These are phyloP conservation scores for Coniochaeta sp. DNA, from an alignment of 2,329 filamentous ascomycete genomes.

Conservation along the genomic window DNA sequence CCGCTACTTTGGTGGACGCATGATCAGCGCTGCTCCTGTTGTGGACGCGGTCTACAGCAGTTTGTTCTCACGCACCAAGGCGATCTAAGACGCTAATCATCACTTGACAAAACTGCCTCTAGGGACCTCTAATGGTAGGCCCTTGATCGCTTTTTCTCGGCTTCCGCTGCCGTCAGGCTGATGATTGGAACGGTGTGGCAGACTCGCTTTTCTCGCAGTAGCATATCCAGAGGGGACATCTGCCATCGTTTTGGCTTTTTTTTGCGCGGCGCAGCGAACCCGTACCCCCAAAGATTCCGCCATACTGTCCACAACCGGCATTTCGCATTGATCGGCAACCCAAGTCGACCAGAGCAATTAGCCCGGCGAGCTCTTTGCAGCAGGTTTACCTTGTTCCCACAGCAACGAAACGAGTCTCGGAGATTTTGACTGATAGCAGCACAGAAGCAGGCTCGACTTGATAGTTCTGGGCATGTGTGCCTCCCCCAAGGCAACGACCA, in stretches of 20 bases:
- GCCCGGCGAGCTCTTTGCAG: neutral
- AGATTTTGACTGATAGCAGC: neutral
- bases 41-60: conserved; percentile 98
- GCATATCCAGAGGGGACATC: neutral
- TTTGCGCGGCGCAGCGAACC: no score
- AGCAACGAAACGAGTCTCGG: neutral
- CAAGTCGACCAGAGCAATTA: neutral
- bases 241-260: neutral
- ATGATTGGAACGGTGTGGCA: neutral
- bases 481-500: neutral
- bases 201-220: neutral
- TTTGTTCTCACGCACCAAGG: conserved; percentile 81
- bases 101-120: conserved; percentile 31
- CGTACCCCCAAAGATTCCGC: no score
- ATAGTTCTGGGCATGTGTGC: neutral
- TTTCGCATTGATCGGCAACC: neutral
- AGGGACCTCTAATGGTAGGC: conserved; percentile 30
- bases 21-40: conserved; percentile 91
- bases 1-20: conserved; percentile 85
- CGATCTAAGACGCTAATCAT: conserved; percentile 61
- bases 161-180: neutral
- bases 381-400: neutral
- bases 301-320: no score
- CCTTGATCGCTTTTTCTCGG: neutral
- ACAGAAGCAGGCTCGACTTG: conserved; percentile 1